Base-by-base conservation (phyloP, 2,329 filamentous ascomycete genomes). In the Niveomyces coronatus region DNA sequence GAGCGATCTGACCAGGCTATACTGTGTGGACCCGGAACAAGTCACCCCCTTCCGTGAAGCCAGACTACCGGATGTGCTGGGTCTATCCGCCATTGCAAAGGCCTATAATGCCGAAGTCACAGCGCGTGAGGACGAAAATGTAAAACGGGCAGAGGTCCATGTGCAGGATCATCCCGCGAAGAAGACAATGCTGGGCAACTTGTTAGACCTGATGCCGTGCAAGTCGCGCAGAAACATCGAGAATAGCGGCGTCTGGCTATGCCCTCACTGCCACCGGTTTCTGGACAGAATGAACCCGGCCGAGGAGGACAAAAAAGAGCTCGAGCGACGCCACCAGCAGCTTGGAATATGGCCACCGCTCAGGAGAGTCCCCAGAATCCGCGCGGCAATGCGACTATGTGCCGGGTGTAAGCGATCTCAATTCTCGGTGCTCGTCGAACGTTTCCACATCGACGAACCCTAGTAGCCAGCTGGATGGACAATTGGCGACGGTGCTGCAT, bases 161-260 rank as follows among this genome's bases (percentile, higher is more conserved):
- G 14, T 5, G 4, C 17, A 6, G 1, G 6, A 22, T 3, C 3
- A 9, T 3, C 16, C 14, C 23, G 8, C 5, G 6, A 14, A 14
- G 26, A 28, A 14, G 10, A 6, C 8, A 1, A 10, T 30, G 6
- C 30, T 29, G 29, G 9, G 11, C 19, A 20, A 13, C 5, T 2
- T 32, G 8, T 2, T 18, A 10, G 30, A 39, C 2, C 20, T 6
- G 9, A 11, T 16, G 13, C 15, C 9, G 6, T 39, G 29, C 3
- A 3, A 32, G 10, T 5, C 6, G 9, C 16, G n/a, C 15, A n/a
- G 6, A 2, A 29, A 33, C 3, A 13, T 13, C 7, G 39, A 36
- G 8, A 26, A 39, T 15, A 13, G 28, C 15, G 49, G 49, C 2
- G 24, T 45, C 3, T 49, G 48, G 48, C 44, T 50, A 9, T 51